Evolutionary conservation across 768 basidiomycete genomes (phyloP), one percentile per base, ranked within the genome.

Genomic region (Lenzites betulinus): DNA sequence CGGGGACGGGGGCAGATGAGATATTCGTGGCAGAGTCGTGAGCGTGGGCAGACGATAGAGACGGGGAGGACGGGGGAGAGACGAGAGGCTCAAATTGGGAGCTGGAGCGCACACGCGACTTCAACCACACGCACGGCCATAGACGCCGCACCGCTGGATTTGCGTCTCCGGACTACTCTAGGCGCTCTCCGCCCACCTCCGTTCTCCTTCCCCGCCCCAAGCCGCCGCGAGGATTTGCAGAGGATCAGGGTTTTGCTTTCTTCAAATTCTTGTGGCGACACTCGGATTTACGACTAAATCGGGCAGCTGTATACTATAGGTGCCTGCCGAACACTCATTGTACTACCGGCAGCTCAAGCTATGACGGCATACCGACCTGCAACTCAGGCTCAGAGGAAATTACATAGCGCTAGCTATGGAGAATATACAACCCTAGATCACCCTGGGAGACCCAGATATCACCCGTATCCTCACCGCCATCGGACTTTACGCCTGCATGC

Each of bases 81-180:
- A 30, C 38, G 42, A 47, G 58, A 52, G 50, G 20, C 42, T 54
- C 43, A 23, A 43, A 44, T 23, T 26, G 39, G 54, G 43, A 35
- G 46, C 51, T 52, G 22, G 22, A 53, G 49, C 35, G 22, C 25
- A 49, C 54, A 55, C 59, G 54, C 59, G 48, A 54, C 53, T 54
- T 39, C 15, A 47, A 59, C 47, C 42, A 43, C 3, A 26, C 51
- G 44, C 50, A 43, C 50, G 58, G 50, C 51, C 38, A 28, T 28
- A 36, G 9, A 42, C 47, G 56, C 47, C 39, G 47, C 28, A 16
- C 30, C 41, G 28, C 13, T 7, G 25, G 25, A 22, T 39, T 39
- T 39, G 38, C 38, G 38, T 39, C 38, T 13, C 38, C 11, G 30
- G n/a, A n/a, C n/a, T n/a, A 33, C 30, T 9, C 43, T 5, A 6